phyloP scores from a whole-genome alignment of 2,329 filamentous ascomycete species.

The Hymenoscyphus fraxineus region DNA sequence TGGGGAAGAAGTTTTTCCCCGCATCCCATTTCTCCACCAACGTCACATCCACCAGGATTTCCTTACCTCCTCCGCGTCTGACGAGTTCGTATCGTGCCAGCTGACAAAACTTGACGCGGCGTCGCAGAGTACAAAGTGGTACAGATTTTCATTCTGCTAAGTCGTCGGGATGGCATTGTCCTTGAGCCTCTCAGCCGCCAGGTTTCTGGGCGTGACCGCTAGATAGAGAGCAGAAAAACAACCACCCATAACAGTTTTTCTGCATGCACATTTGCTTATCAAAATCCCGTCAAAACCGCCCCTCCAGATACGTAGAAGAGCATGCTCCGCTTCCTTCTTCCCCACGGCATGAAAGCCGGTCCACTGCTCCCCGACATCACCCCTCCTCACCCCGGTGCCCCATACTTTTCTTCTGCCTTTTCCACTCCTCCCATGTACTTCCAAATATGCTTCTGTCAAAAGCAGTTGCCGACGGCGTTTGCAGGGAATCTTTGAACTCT shows the following conservation, averaged over 20 bases:
- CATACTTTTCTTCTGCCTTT: constrained; percentile 13
- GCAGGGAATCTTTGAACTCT: constrained; percentile 6
- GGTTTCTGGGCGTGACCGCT: too few relatives aligned
- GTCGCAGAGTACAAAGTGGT: background rate
- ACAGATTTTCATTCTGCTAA: too few relatives aligned
- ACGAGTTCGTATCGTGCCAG: background rate
- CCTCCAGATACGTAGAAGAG: background rate
- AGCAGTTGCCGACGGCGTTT: constrained; percentile 15
- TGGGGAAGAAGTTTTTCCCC: background rate
- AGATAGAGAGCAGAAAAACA: too few relatives aligned
- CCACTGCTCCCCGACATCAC: background rate
- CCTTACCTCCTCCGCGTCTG: background rate
- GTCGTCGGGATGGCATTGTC: too few relatives aligned
- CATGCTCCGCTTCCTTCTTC: background rate
- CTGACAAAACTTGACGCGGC: background rate
- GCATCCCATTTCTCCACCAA: background rate
- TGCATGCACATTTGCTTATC: too few relatives aligned
- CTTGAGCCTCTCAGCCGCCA: too few relatives aligned
- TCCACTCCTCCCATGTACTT: constrained; percentile 14
- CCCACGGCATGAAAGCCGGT: background rate
- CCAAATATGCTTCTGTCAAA: background rate
- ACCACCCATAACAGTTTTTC: too few relatives aligned
- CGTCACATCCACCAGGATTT: background rate
- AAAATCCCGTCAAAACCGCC: background rate
- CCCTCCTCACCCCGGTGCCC: background rate